phyloP scores from a whole-genome alignment of 257 asterid species.

The Ajuga chamaepitys region DNA sequence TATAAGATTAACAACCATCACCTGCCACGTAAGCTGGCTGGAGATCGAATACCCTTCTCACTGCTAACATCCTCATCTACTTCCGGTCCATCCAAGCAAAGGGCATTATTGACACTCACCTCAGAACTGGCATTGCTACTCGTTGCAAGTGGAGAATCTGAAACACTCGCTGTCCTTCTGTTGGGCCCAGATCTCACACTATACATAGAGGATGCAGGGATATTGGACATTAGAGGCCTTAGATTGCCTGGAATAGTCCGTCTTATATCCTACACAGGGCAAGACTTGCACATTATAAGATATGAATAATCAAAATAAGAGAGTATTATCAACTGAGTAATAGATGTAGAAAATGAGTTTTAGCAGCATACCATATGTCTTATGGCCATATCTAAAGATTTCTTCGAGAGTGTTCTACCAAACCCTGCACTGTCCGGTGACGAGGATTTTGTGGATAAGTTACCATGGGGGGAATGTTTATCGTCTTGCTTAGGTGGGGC shows the following conservation, averaged over 20 bases:
- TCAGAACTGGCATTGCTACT: conserved; percentile 97
- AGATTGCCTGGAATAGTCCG: conserved; percentile 73
- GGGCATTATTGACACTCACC: conserved; percentile 62
- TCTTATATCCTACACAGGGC: conserved; percentile 68
- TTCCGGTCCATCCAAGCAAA: conserved; percentile 51
- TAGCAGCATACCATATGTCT: conserved; percentile 80
- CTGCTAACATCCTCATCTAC: conserved; percentile 67
- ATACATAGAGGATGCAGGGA: conserved; percentile 92
- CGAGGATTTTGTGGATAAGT: conserved; percentile 77
- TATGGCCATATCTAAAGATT: conserved; percentile 97
- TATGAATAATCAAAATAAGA: not conserved
- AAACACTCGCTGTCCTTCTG: conserved; percentile 58
- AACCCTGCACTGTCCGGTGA: conserved; percentile 92
- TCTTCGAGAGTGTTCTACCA: conserved; percentile 93
- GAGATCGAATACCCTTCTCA: conserved; percentile 58
- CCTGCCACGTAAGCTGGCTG: conserved; percentile 62
- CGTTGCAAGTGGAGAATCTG: conserved; percentile 90
- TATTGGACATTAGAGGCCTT: conserved; percentile 78
- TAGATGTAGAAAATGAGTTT: conserved; percentile 1
- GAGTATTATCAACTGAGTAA: not conserved
- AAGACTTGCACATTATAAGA: not conserved
- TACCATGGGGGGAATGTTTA: conserved; percentile 75
- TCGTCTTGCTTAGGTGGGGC: conserved; percentile 86
- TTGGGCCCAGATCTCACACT: conserved; percentile 84
- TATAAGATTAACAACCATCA: conserved; percentile 24